Percentiles rank a stretch among this genome's conserved stretches.
These are phyloP conservation scores for Grosmannia huntii DNA, from an alignment of 2,329 filamentous ascomycete species.

Conservation along the genomic window DNA sequence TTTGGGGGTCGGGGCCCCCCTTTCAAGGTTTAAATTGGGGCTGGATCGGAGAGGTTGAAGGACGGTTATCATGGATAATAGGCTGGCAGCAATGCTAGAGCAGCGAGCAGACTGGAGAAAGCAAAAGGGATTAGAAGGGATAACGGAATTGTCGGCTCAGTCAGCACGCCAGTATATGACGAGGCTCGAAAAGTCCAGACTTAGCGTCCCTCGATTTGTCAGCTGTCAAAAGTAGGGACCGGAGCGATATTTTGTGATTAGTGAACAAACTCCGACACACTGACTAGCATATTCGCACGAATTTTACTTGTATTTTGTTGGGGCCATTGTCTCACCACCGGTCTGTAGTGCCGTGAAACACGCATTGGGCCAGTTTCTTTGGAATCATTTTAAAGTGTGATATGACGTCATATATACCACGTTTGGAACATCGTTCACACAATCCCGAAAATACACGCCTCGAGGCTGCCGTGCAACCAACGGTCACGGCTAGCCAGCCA, in stretches of 20 bases:
- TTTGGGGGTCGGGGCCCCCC: background rate
- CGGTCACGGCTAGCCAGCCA: too few relatives aligned
- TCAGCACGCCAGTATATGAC: background rate
- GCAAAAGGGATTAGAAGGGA: background rate
- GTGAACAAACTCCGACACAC: background rate
- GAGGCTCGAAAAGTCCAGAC: background rate
- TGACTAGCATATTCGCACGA: background rate
- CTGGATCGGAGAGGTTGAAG: background rate
- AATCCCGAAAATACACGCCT: too few relatives aligned
- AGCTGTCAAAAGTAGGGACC: background rate
- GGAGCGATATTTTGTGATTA: background rate
- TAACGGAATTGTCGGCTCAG: background rate
- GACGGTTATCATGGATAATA: background rate
- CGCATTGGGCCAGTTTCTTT: background rate
- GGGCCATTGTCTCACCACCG: background rate
- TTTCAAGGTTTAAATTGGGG: background rate
- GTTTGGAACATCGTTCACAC: too few relatives aligned
- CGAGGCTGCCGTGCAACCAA: too few relatives aligned
- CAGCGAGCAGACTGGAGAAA: background rate
- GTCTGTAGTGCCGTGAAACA: background rate
- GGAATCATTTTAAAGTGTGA: background rate
- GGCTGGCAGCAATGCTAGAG: background rate
- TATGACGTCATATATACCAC: too few relatives aligned
- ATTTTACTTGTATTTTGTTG: background rate
- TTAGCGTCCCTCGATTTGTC: background rate